These are phyloP conservation scores for Coniochaeta prunicola DNA, from an alignment of 2,329 filamentous ascomycete species.

Conservation along the genomic window DNA sequence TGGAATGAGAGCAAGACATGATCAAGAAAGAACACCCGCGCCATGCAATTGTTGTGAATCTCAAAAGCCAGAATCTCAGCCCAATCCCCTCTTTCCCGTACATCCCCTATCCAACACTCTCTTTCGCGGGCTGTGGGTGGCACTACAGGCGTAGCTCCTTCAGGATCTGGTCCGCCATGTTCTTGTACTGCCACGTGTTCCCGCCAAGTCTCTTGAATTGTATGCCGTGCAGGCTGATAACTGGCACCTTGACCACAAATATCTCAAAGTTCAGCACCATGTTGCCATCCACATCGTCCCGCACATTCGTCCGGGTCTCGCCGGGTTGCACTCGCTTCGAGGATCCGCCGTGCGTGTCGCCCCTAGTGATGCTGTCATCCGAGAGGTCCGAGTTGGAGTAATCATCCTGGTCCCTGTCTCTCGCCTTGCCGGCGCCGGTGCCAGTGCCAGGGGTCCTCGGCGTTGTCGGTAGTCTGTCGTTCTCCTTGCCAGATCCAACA, in stretches of 20 bases:
- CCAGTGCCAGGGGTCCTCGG: conserved; percentile 4
- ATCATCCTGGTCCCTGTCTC: conserved; percentile 60
- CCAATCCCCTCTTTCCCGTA: neutral
- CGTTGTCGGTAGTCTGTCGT: neutral
- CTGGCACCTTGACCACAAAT: conserved; percentile 92
- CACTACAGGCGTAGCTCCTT: conserved; percentile 73
- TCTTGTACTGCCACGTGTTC: conserved; percentile 98
- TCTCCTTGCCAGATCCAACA: neutral
- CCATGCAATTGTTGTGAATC: neutral
- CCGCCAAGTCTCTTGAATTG: conserved; percentile 97
- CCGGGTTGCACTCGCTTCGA: conserved; percentile 48
- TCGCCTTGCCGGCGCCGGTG: conserved; percentile 35
- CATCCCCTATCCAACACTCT: neutral
- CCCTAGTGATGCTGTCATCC: conserved; percentile 60
- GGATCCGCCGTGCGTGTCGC: conserved; percentile 39
- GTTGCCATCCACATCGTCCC: conserved; percentile 78
- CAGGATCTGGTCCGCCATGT: conserved; percentile 93
- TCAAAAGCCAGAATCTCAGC: neutral
- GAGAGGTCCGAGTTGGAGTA: conserved; percentile 85
- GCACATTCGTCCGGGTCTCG: conserved; percentile 87
- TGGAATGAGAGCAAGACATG: neutral
- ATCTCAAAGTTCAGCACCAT: conserved; percentile 90
- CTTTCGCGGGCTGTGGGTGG: neutral
- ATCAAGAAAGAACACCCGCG: neutral
- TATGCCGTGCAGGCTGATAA: conserved; percentile 87